These are phyloP conservation scores for Yueomyces sp. DNA, from an alignment of 1,139 yeast species.

Conservation along the genomic window DNA sequence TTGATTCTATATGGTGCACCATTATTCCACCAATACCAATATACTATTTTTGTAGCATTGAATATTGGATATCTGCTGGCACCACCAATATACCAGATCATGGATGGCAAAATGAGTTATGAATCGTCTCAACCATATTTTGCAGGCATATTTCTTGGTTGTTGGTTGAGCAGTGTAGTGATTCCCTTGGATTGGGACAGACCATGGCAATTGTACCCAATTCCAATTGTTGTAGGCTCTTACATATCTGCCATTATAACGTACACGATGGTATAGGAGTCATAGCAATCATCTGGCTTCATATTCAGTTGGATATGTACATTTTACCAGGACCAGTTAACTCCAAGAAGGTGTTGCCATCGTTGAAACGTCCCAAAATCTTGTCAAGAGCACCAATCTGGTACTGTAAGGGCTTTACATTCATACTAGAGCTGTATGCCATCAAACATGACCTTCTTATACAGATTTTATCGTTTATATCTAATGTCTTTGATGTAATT, in stretches of 20 bases:
- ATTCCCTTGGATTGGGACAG: constrained; percentile 97
- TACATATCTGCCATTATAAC: constrained; percentile 26
- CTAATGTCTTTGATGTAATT: constrained; percentile 5
- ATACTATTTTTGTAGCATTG: constrained; percentile 50
- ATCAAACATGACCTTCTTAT: constrained; percentile 6
- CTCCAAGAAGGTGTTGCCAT: no score
- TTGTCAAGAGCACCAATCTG: no score
- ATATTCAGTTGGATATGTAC: neutral
- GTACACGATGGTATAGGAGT: neutral
- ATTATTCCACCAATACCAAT: constrained; percentile 37
- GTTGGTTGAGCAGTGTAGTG: constrained; percentile 90
- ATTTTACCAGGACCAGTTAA: neutral
- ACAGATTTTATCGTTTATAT: constrained; percentile 7
- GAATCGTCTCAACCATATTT: constrained; percentile 32
- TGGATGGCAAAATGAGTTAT: constrained; percentile 45
- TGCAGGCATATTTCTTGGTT: constrained; percentile 47
- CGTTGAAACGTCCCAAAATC: no score
- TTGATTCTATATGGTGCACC: constrained; percentile 84
- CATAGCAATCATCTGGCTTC: no score
- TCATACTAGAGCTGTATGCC: no score
- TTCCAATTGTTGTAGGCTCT: constrained; percentile 69
- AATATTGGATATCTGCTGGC: constrained; percentile 50
- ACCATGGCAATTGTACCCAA: constrained; percentile 97
- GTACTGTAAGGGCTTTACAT: no score
- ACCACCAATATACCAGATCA: constrained; percentile 49